Percentiles rank a stretch among this genome's conserved stretches.
These are phyloP conservation scores for Pulveroboletus ravenelii DNA, from an alignment of 768 basidiomycete genomes.

Conservation along the genomic window DNA sequence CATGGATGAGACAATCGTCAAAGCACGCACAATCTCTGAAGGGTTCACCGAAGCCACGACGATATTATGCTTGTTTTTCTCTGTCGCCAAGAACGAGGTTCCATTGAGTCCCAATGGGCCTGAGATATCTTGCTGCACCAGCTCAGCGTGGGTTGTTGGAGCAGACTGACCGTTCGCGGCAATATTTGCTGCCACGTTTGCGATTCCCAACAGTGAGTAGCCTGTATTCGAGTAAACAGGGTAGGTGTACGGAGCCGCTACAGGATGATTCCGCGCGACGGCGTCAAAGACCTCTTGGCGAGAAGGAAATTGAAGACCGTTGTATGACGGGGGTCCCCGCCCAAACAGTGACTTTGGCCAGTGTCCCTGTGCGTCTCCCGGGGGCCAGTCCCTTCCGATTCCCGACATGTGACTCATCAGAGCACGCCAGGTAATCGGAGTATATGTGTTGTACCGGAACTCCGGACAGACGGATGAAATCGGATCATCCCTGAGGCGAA, in stretches of 20 bases:
- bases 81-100: conserved; percentile 40
- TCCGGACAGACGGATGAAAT: conserved; percentile 32
- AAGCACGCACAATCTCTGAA: conserved; percentile 31
- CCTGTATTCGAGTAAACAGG: conserved; percentile 42
- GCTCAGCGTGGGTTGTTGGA: conserved; percentile 36
- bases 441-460: conserved; percentile 18
- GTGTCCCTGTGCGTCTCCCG: conserved; percentile 24
- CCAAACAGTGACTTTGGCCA: conserved; percentile 40
- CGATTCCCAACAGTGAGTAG: conserved; percentile 32
- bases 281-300: conserved; percentile 32
- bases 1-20: background rate
- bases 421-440: conserved; percentile 37
- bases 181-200: conserved; percentile 32
- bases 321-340: conserved; percentile 25
- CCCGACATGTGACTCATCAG: conserved; percentile 39
- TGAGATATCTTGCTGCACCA: conserved; percentile 48
- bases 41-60: conserved; percentile 38
- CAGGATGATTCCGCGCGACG: conserved; percentile 35
- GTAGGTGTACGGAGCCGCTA: conserved; percentile 41
- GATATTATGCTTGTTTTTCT: conserved; percentile 32
- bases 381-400: conserved; percentile 34
- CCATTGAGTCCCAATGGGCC: conserved; percentile 39
- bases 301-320: conserved; percentile 31
- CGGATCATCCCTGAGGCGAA: conserved; percentile 41
- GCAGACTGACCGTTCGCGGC: conserved; percentile 13